Conservation (phyloP, 768 basidiomycete species). For the Baorangia bicolor region DNA sequence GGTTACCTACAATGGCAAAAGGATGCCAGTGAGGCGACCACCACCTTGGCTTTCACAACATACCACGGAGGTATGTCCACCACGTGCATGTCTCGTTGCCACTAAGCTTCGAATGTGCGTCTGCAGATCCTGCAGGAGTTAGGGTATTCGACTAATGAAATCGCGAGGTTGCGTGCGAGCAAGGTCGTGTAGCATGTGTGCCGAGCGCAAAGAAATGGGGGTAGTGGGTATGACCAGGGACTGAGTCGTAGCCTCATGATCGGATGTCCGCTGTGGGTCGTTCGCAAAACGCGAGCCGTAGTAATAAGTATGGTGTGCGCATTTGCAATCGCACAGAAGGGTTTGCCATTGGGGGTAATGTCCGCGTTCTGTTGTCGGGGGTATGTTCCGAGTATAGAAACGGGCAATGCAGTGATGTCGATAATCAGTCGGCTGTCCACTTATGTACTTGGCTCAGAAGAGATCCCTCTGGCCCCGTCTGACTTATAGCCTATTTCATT, state of each 20-base stretch:
- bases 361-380: conserved; percentile 3
- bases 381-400: conserved; percentile 19
- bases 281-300: conserved; percentile 2
- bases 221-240: conserved; percentile 8
- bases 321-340: conserved; percentile 27
- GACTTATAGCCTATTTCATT: conserved; percentile 30
- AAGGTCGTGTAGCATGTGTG: conserved; percentile 38
- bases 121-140: conserved; percentile 42
- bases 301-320: conserved; percentile 16
- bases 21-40: conserved; percentile 70
- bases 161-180: conserved; percentile 43
- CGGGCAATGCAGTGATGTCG: conserved; percentile 26
- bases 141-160: conserved; percentile 41
- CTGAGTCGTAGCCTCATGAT: conserved; percentile 7
- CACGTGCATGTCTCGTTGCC: conserved; percentile 1
- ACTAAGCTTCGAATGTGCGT: conserved; percentile 1
- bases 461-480: conserved; percentile 21
- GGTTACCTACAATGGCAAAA: conserved; percentile 76
- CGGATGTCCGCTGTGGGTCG: conserved; percentile 33
- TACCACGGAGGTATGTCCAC: conserved; percentile 60
- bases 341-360: conserved; percentile 22
- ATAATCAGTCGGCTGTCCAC: conserved; percentile 33
- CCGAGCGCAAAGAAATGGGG: conserved; percentile 20
- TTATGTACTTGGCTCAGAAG: conserved; percentile 30
- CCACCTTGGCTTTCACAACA: conserved; percentile 90